Percentiles rank a stretch among this genome's conserved stretches.
These are phyloP conservation scores for Monilinia fructigena DNA, from an alignment of 2,329 filamentous ascomycete genomes.

Conservation along the genomic window DNA sequence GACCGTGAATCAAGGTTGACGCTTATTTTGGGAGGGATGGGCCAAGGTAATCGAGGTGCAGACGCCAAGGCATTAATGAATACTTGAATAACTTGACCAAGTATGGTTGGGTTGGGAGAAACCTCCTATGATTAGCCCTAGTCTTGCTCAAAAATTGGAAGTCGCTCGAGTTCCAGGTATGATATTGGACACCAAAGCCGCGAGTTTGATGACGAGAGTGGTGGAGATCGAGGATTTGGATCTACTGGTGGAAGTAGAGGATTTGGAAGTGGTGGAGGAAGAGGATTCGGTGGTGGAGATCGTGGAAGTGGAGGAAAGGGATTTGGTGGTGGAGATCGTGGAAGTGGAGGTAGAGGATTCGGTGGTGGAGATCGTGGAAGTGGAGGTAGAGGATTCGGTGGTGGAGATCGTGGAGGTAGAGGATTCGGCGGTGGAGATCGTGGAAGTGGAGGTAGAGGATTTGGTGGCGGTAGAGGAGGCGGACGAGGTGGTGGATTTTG, in stretches of 20 bases:
- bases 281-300: slow-evolving; percentile 26
- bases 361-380: slow-evolving; percentile 23
- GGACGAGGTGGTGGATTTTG: slow-evolving; percentile 23
- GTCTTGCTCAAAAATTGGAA: slow-evolving; percentile 33
- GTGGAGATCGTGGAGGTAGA: slow-evolving; percentile 15
- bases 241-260: slow-evolving; percentile 15
- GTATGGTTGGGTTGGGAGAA: slow-evolving; percentile 40
- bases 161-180: slow-evolving; percentile 30
- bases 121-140: slow-evolving; percentile 34
- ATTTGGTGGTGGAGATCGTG: slow-evolving; percentile 17
- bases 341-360: slow-evolving; percentile 13
- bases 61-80: not conserved
- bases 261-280: slow-evolving; percentile 24
- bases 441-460: slow-evolving; percentile 14
- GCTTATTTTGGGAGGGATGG: slow-evolving; percentile 36
- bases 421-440: slow-evolving; percentile 10
- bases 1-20: slow-evolving; percentile 32
- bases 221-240: slow-evolving; percentile 23
- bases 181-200: slow-evolving; percentile 24
- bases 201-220: slow-evolving; percentile 22
- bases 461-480: slow-evolving; percentile 10
- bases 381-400: slow-evolving; percentile 20
- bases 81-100: slow-evolving; percentile 37
- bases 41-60: not conserved
- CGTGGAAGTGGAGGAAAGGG: slow-evolving; percentile 22